These are phyloP conservation scores for Parachlorella kessleri DNA, from an alignment of 139 green algal species.

Conservation along the genomic window DNA sequence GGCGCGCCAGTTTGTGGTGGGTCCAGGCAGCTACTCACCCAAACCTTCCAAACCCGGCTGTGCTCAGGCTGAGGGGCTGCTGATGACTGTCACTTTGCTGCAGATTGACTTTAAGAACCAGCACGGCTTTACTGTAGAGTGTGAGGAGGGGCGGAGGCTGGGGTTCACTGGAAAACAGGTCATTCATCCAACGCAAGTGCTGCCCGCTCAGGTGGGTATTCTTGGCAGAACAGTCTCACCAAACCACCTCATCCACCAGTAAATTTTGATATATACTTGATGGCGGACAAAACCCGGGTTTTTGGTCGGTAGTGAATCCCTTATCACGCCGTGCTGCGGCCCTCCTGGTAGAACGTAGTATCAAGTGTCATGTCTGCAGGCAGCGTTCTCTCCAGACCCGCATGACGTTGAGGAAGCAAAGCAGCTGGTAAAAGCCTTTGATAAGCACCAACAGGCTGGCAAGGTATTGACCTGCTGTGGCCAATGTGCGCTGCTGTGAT, in stretches of 20 bases:
- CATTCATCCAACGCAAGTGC: conserved; percentile 35
- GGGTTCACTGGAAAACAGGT: conserved; percentile 47
- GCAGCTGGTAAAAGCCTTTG: conserved; percentile 29
- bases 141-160: conserved; percentile 10
- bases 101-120: conserved; percentile 44
- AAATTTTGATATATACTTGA: too few species aligned
- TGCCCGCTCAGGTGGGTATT: not conserved
- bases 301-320: too few species aligned
- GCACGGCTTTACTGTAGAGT: conserved; percentile 20
- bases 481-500: not conserved
- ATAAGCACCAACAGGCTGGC: conserved; percentile 34
- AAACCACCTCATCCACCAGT: too few species aligned
- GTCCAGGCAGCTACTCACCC: too few species aligned
- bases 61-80: too few species aligned
- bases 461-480: conserved; percentile 3
- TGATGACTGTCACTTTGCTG: not conserved
- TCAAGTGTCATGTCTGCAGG: conserved; percentile 30
- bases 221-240: too few species aligned
- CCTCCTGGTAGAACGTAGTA: too few species aligned
- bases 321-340: too few species aligned
- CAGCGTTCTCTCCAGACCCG: conserved; percentile 31
- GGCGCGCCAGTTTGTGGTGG: too few species aligned
- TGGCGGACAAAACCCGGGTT: too few species aligned
- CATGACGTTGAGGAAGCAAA: conserved; percentile 18
- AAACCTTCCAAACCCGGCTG: too few species aligned